Conservation (phyloP, 1,284 basidiomycete genomes). For the Apiotrichum gracile region DNA sequence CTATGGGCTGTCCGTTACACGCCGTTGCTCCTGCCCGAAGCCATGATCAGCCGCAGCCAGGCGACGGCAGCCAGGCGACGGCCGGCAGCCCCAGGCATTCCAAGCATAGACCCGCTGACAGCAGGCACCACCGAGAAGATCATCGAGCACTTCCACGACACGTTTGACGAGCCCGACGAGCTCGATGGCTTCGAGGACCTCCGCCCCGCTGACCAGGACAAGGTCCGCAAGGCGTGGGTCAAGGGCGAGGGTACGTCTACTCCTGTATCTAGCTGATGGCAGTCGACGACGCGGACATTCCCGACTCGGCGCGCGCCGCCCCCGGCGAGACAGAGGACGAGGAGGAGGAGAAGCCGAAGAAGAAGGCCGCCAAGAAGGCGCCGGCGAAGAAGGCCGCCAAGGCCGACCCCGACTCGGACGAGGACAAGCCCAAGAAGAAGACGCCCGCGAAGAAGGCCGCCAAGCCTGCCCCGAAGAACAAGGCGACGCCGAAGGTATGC, state of each 20-base stretch:
- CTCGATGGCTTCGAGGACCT: conserved; percentile 47
- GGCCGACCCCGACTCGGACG: conserved; percentile 1
- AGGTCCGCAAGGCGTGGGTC: conserved; percentile 61
- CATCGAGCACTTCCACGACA: conserved; percentile 64
- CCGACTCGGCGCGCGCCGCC: conserved; percentile 54
- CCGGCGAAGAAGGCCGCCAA: neutral
- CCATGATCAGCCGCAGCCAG: too few species aligned
- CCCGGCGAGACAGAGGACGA: conserved; percentile 10
- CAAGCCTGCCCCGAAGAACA: neutral
- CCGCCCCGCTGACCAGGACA: conserved; percentile 50
- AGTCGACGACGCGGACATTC: conserved; percentile 72
- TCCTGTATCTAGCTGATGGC: neutral
- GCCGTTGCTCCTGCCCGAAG: too few species aligned
- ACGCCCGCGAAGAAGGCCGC: neutral
- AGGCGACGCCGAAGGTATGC: too few species aligned
- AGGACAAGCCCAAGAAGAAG: conserved; percentile 19
- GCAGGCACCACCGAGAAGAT: conserved; percentile 68
- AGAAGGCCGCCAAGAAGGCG: neutral
- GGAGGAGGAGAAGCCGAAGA: conserved; percentile 9
- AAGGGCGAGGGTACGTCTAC: conserved; percentile 52
- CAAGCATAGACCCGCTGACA: conserved; percentile 57
- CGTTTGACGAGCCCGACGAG: conserved; percentile 56
- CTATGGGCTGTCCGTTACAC: too few species aligned
- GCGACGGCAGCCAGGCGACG: too few species aligned
- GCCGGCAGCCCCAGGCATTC: neutral